These are phyloP conservation scores for Alternaria dauci DNA, from an alignment of 2,329 filamentous ascomycete species.

Conservation along the genomic window DNA sequence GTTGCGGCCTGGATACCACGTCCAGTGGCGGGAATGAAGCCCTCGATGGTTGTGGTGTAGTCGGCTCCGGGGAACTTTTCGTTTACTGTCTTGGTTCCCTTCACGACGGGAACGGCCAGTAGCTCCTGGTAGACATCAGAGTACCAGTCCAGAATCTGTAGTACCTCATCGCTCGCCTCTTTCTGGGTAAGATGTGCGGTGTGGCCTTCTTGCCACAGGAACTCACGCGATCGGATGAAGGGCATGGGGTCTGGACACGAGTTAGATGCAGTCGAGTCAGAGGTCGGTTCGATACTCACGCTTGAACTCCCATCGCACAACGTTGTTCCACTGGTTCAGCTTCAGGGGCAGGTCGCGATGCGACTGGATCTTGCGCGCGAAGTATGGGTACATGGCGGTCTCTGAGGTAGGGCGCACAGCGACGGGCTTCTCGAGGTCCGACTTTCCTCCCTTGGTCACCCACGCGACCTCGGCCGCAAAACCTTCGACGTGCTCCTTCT, in stretches of 20 bases:
- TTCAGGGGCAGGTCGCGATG: constrained; percentile 93
- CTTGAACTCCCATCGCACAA: constrained; percentile 97
- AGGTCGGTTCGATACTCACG: constrained; percentile 45
- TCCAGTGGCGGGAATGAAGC: constrained; percentile 94
- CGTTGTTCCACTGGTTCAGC: constrained; percentile 98
- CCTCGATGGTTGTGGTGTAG: constrained; percentile 97
- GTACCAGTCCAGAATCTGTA: constrained; percentile 93
- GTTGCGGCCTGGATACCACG: constrained; percentile 97
- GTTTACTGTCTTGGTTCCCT: constrained; percentile 93
- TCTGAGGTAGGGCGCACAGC: constrained; percentile 75
- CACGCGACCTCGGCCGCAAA: constrained; percentile 93
- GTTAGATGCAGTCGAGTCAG: constrained; percentile 1
- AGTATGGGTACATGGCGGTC: constrained; percentile 94
- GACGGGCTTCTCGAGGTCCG: constrained; percentile 83
- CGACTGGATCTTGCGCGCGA: constrained; percentile 94
- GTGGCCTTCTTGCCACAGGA: constrained; percentile 98
- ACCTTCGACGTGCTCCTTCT: constrained; percentile 97
- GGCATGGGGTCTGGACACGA: constrained; percentile 61
- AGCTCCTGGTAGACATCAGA: constrained; percentile 92
- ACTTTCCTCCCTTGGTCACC: constrained; percentile 91
- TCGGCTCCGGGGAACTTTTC: constrained; percentile 97
- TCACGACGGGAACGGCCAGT: constrained; percentile 92
- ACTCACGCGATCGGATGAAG: constrained; percentile 88
- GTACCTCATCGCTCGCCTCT: constrained; percentile 82
- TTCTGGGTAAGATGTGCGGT: constrained; percentile 88